Evolutionary conservation across 495 filamentous ascomycete species (phyloP), one percentile per base, ranked within the genome.

Genomic region (Penicillium pulvis): DNA sequence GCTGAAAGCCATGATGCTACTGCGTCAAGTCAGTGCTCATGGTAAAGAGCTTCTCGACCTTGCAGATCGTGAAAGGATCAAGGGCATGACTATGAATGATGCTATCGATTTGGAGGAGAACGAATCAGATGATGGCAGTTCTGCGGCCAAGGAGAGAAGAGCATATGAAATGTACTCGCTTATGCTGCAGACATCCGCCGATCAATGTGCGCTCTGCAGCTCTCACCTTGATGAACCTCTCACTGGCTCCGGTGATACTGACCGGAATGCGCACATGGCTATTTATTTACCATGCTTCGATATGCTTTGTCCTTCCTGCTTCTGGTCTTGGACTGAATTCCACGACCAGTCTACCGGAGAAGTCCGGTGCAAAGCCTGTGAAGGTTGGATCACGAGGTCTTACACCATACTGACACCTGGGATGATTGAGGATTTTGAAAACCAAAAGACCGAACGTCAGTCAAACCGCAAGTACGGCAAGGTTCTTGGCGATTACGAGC

Each of bases 1-100:
- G 52, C 74, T 98, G 41, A 91, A 90, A 57, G 88, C 90, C 9
- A 97, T 98, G 74, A 84, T 93, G 66, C 90, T 92, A 42, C 83
- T 98, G 9, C 91, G 94, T 6, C 83, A 92, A 46, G 86, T 97
- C 31, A 97, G 91, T 64, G 94, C 93, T 4, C 91, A 96, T 72
- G 94, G 94, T 7, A 87, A 86, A 64, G 94, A 97, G 56, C 81
- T 98, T 28, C 82, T 98, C 3, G 87, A 85, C 46, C 85, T 91
- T 17, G 86, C 92, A 48, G 93, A 97, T 64, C 80, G 94, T 17
- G 85, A 88, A 41, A 76, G 87, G 14, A 85, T 89, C 55, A 86
- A 90, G 64, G 94, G 94, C 10, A 75, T 93, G 66, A 92, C 86
- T 46, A 81, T 83, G 8, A 84, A 90, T 9, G 89, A 91, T 54